A percentile compares a stretch with the other conserved stretches of the same genome.
phyloP scores from a whole-genome alignment of 805 yeast genomes.

The Ogataea nitratoaversa region DNA sequence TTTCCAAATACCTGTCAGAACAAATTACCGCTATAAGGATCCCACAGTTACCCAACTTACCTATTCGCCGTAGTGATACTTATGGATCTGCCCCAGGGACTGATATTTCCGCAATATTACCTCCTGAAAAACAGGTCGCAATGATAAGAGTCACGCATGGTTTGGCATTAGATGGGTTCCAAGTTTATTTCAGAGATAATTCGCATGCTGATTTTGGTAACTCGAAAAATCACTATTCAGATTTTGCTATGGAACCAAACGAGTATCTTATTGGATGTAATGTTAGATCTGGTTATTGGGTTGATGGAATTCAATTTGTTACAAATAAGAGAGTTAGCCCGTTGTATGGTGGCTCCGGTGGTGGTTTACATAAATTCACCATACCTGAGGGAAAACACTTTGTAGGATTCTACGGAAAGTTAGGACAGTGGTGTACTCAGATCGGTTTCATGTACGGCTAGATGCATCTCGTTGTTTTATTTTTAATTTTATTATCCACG shows the following conservation, averaged over 20 bases:
- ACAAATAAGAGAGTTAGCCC: conserved; percentile 56
- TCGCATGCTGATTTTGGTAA: conserved; percentile 44
- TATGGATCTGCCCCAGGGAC: conserved; percentile 23
- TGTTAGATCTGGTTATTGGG: conserved; percentile 79
- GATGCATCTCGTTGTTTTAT: neutral
- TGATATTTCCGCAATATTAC: conserved; percentile 10
- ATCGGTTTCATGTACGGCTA: conserved; percentile 61
- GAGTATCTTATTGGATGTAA: conserved; percentile 60
- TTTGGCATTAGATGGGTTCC: conserved; percentile 76
- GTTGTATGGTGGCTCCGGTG: conserved; percentile 64
- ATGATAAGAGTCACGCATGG: conserved; percentile 70
- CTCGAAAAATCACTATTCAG: conserved; percentile 47
- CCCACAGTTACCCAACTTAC: conserved; percentile 10
- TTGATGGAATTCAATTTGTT: conserved; percentile 77
- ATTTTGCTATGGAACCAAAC: conserved; percentile 49
- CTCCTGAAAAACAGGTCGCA: conserved; percentile 27
- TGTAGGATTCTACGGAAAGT: conserved; percentile 69
- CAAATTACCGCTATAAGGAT: conserved; percentile 14
- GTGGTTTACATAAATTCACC: conserved; percentile 54
- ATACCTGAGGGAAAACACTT: conserved; percentile 61
- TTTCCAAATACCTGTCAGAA: conserved; percentile 32
- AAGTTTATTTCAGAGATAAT: conserved; percentile 39
- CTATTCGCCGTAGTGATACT: conserved; percentile 17
- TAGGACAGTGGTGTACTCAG: conserved; percentile 69
- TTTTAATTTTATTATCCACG: no score